phyloP scores from a whole-genome alignment of 345 rosid genomes.

The Conringia planisiliqua region DNA sequence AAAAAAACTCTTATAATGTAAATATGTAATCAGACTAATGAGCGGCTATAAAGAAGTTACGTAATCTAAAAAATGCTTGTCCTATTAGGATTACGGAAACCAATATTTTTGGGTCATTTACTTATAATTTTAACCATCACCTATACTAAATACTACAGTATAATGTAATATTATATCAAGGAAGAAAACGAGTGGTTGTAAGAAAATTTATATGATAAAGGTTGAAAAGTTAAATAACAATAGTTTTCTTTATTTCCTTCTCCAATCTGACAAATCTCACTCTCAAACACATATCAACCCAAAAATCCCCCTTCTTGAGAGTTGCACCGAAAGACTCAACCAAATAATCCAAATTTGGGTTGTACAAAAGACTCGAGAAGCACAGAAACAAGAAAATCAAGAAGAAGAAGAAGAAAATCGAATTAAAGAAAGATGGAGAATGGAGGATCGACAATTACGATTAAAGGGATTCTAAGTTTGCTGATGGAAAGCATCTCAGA shows the following conservation, averaged over 20 bases:
- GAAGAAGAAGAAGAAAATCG: not conserved
- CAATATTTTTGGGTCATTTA: not conserved
- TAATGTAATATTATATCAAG: not conserved
- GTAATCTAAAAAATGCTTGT: not conserved
- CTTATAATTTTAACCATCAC: not conserved
- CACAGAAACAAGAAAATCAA: too few relatives aligned
- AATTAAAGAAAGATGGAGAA: conserved; percentile 33
- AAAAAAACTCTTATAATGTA: not conserved
- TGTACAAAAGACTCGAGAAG: not conserved
- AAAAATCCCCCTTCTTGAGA: not conserved
- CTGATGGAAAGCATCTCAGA: conserved; percentile 54
- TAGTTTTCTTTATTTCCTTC: not conserved
- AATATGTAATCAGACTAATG: not conserved
- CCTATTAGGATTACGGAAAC: not conserved
- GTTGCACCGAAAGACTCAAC: conserved; percentile 1
- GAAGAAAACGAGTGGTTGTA: conserved; percentile 10
- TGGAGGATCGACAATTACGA: conserved; percentile 47
- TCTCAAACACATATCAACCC: conserved; percentile 13
- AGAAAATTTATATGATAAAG: not conserved
- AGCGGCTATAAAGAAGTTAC: not conserved
- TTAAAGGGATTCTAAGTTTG: conserved; percentile 75
- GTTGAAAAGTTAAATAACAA: conserved; percentile 4
- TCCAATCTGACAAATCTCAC: conserved; percentile 20
- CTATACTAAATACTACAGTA: not conserved
- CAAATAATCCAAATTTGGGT: not conserved